Evolutionary conservation across 495 filamentous ascomycete genomes (phyloP), one percentile per base, ranked within the genome.

Genomic region (Annulohypoxylon bovei): DNA sequence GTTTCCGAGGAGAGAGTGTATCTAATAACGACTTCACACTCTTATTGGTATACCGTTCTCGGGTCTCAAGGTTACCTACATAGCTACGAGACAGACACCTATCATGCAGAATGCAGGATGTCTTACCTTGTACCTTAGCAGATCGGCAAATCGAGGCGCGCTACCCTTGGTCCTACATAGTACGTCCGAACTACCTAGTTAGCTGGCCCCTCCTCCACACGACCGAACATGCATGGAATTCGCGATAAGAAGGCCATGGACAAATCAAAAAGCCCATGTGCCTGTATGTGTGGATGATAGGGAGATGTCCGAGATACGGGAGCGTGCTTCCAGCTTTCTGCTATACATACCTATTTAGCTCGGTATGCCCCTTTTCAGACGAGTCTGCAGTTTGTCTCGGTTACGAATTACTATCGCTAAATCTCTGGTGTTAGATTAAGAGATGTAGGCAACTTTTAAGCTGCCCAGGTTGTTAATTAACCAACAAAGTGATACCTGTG

Each of bases 231-330:
- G 59, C 65, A 67, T 65, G 49, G 59, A 35, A 39, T 22, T 33
- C 42, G 70, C 70, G 70, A 72, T 72, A 72, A 68, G 70, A 53
- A 39, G 23, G 37, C 47, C 47, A 57, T 60, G 65, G 60, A 44
- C 70, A 57, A 72, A 72, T 72, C 64, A 72, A 64, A 62, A 68
- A 61, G 39, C 64, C 64, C 65, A 72, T 72, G 70, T 72, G 63
- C 64, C 69, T 72, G 59, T 72, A n/a, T 60, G 37, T 50, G 30
- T 57, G 60, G 59, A 39, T 35, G 65, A 62, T 64, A 71, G 59
- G 33, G 46, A 33, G 50, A 20, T 20, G 23, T 14, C 12, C 7
- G 56, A 55, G 28, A 23, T 55, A 58, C 14, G 25, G 49, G 52
- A 46, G 30, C 25, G 27, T 49, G 22, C 42, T 56, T 49, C 50